Evolutionary conservation across 2,329 filamentous ascomycete species (phyloP), one percentile per base, ranked within the genome.

Genomic region (Calonectria hongkongensis): DNA sequence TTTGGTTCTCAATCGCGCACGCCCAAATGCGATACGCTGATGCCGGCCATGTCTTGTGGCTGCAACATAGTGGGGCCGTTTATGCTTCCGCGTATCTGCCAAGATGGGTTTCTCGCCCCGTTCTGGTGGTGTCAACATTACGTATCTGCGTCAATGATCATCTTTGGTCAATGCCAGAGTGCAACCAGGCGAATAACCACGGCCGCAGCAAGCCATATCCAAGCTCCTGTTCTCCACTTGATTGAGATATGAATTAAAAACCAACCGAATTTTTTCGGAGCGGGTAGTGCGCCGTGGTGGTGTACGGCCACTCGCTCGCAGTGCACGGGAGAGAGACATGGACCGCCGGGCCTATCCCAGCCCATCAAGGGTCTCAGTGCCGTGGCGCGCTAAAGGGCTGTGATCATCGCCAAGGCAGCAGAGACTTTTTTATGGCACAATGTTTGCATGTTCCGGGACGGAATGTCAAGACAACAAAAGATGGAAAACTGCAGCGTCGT

Each of bases 91-190:
- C n/a, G n/a, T 48, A 21, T 48, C n/a, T 16, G 15, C 33, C 33
- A 36, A 13, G 33, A n/a, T 10, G 15, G 18, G 4, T 45, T 16
- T 45, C 41, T 12, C 41, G 15, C 41, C 41, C 41, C 15, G 41
- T 8, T 18, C 25, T 16, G 9, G 2, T 28, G 30, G 27, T 21
- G 10, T 25, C 50, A 15, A 18, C 28, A 30, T 33, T 54, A 28
- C 50, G 33, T 30, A 60, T 60, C 30, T 41, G 33, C 33, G 33
- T 60, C 54, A 25, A 39, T 39, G 54, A 58, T 58, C 33, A 12
- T 12, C 30, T 58, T 58, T 33, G 21, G 33, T 15, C 36, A 2
- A 39, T 39, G 54, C 30, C 6, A 50, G 21, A 25, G 10, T 15
- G 30, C 30, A 12, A 58, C 54, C 25, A 41, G 36, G 21, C 33